A percentile compares a stretch with the other conserved stretches of the same genome.
phyloP scores from a whole-genome alignment of 1,284 basidiomycete species.

The Trametes polyzona region DNA sequence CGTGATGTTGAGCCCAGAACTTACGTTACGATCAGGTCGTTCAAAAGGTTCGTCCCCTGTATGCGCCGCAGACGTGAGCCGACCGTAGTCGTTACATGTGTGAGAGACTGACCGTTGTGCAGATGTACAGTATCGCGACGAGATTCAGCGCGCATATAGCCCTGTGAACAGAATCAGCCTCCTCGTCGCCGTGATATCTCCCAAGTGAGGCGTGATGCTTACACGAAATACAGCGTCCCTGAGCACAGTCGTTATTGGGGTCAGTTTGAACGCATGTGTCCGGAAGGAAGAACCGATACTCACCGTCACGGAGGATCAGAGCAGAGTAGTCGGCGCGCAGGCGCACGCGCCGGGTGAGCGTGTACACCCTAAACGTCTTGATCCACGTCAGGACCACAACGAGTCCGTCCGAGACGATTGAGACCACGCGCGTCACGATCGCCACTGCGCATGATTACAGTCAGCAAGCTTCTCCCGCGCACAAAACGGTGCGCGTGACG shows the following conservation, averaged over 20 bases:
- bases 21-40: conserved; percentile 25
- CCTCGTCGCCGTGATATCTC: neutral
- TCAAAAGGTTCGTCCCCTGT: conserved; percentile 20
- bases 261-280: neutral
- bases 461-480: neutral
- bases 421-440: conserved; percentile 18
- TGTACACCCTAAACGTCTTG: conserved; percentile 21
- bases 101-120: conserved; percentile 7
- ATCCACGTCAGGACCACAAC: conserved; percentile 24
- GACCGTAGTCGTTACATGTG: too few species aligned
- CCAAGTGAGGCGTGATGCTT: neutral
- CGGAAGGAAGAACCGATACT: neutral
- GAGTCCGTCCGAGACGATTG: conserved; percentile 25
- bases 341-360: conserved; percentile 1
- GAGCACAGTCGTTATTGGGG: neutral
- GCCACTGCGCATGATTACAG: conserved; percentile 5
- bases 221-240: conserved; percentile 22
- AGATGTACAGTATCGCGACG: conserved; percentile 18
- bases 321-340: conserved; percentile 13
- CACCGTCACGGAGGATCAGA: conserved; percentile 22
- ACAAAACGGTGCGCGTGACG: neutral
- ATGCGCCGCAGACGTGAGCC: neutral
- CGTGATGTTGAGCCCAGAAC: neutral
- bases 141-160: conserved; percentile 20
- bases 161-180: neutral